Base-by-base conservation (phyloP, 441 rosid genomes). In the Erodium texanum region DNA sequence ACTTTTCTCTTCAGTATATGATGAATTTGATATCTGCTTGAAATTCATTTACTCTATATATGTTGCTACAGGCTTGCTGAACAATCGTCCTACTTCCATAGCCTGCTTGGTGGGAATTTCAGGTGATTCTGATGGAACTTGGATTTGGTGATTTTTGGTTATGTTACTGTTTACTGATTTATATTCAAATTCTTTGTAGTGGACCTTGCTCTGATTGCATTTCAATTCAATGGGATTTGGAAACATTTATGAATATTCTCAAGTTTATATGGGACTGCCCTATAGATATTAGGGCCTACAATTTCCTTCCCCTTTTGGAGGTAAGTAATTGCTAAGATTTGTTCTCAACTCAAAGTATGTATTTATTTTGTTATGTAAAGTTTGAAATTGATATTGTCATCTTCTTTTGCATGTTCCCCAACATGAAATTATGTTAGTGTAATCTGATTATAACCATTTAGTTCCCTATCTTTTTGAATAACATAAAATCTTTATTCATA, bases 21-120 rank as follows among this genome's bases (percentile, higher is more conserved):
- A 24, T 3, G 27, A 23, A 71, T 18, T 3, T 32, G 24, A 54
- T 14, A 52, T 3, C 20, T 24, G 2, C 24, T 36, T 18, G 19
- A 23, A 0, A 54, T 9, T 24, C 10, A 22, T 7, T 50, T 59
- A 23, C 24, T n/a, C n/a, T n/a, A n/a, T 36, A 18, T 41, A 63
- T 73, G 0, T n/a, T 63, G n/a, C 34, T 52, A n/a, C 77, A 91
- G 96, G 79, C 90, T 91, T 64, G 66, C 77, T 36, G 79, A 85
- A 64, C 78, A 78, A 45, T 91, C 93, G 29, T 79, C 90, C 0
- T 91, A 85, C 73, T 89, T 91, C 71, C 81, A 68, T 59, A 86
- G 85, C 61, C 89, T 91, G 59, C 80, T 91, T 34, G 41, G 85
- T 16, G 92, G 93, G 75, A 82, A 85, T 82, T 91, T 91, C 74